Base-by-base conservation (phyloP, 2,329 filamentous ascomycete species). In the Coleophoma eucalyptorum region DNA sequence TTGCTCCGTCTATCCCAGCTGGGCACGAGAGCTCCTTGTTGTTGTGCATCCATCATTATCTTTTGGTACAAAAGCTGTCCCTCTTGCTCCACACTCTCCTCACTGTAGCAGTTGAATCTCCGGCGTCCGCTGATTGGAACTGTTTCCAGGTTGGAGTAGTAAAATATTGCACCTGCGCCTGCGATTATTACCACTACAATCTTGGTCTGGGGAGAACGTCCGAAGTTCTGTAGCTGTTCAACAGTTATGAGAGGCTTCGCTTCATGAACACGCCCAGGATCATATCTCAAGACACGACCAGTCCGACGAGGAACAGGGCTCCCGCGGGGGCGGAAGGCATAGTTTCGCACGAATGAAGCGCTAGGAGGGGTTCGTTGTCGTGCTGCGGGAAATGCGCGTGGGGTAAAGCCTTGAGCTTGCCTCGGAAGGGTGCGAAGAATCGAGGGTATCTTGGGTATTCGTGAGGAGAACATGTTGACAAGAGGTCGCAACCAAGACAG, bases 121-220 rank as follows among this genome's bases (percentile, higher is more conserved):
- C 75, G 75, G 8, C 89, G 80, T 0, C 86, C 85, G 5, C 83
- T 87, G 6, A 90, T 78, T 2, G 88, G 87, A 13, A 92, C 87
- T 32, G 78, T 79, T 66, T 93, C 85, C 40, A 89, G 72, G 64
- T 91, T 86, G 63, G 71, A 75, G 50, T 83, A 72, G 71, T 90
- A 91, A 64, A 90, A 83, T 3, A 63, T 45, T 15, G 52, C 19
- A 5, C 69, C 72, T n/a, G 67, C 60, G 15, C 72, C 65, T 26
- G 72, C 71, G 13, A 71, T 53, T 1, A 71, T 56, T 15, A 75
- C 63, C 13, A 79, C 66, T 26, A 70, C 60, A 50, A 69, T 67
- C 42, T 72, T 72, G 47, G 55, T 52, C 2, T 60, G 66, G 20
- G 67, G 67, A 51, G 67, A 69, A 35, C 66, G 65, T 21, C 64